Base-by-base conservation (phyloP, 257 asterid species). In the Datura wrightii region DNA sequence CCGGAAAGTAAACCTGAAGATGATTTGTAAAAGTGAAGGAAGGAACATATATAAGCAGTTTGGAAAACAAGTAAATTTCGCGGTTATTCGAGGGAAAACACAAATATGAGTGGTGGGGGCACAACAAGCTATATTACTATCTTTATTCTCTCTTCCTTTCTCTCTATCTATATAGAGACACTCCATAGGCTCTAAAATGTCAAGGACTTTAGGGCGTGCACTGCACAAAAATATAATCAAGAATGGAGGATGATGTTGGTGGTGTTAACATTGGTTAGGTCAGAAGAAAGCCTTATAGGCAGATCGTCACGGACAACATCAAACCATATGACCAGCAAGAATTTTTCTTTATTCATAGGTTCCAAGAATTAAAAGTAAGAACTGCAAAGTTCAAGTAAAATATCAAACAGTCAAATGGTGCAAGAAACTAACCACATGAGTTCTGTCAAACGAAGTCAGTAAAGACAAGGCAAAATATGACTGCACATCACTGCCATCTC, bases 1-100 rank as follows among this genome's bases (percentile, higher is more conserved):
- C 90, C 89, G 94, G 92, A 55, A 93, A 79, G 85, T 84, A 84
- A 90, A 97, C 88, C 99, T 97, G 93, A 60, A n/a, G 60, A 58
- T 19, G n/a, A 60, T 44, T 76, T 76, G 46, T n/a, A n/a, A 52
- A 3, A 50, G 44, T 52, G 60, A 31, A 50, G 54, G 42, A 50
- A 14, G 31, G 15, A 8, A 50, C 62, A 52, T 14, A 52, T 19
- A 53, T 48, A 24, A 19, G 37, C 24, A 74, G 60, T 48, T 74
- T 19, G 24, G 81, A 24, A 16, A 74, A 74, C 80, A 72, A 10
- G 42, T 15, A 70, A 41, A 18, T 70, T 70, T 42, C 16, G 0
- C 79, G 1, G 79, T 70, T 70, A 41, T 67, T 67, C 52, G 0
- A 39, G 78, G 13, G 7, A 67, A 15, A 66, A 66, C 74, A 37